Conservation (phyloP, 1,284 basidiomycete species). For the Leccinum fuscescens region DNA sequence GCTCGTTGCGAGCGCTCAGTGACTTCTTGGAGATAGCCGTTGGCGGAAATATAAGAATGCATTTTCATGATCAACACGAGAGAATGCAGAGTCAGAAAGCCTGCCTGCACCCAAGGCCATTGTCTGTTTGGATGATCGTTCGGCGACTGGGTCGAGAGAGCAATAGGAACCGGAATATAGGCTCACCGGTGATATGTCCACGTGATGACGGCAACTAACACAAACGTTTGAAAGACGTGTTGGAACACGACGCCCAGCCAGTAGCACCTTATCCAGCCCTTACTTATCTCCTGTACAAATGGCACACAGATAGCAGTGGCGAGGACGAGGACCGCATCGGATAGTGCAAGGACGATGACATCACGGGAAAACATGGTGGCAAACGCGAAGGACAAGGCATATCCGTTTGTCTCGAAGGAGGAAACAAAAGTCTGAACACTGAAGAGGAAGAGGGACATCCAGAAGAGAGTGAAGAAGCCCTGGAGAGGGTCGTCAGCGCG, state of each 20-base stretch:
- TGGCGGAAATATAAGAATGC: constrained; percentile 91
- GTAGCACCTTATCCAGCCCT: constrained; percentile 78
- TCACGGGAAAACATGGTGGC: constrained; percentile 88
- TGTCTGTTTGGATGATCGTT: constrained; percentile 45
- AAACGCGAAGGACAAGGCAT: constrained; percentile 79
- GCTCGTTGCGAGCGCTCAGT: constrained; percentile 44
- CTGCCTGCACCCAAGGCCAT: constrained; percentile 99
- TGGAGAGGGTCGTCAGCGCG: constrained; percentile 28
- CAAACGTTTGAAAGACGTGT: constrained; percentile 70
- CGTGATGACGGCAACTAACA: constrained; percentile 69
- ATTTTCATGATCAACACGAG: constrained; percentile 95
- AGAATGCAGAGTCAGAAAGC: constrained; percentile 91
- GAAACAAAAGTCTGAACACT: constrained; percentile 75
- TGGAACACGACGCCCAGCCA: constrained; percentile 75
- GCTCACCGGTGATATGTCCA: constrained; percentile 80
- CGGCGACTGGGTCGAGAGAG: background rate
- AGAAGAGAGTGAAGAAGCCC: constrained; percentile 94
- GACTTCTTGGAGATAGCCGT: constrained; percentile 77
- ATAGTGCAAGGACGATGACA: constrained; percentile 78
- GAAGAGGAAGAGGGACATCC: constrained; percentile 83
- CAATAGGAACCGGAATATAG: constrained; percentile 1
- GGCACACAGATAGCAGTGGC: constrained; percentile 80
- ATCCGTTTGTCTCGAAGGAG: constrained; percentile 75
- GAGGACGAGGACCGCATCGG: constrained; percentile 79
- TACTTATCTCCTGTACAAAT: constrained; percentile 75